Evolutionary conservation across 495 filamentous ascomycete species (phyloP).

Genomic region (Cetradonia linearis): DNA sequence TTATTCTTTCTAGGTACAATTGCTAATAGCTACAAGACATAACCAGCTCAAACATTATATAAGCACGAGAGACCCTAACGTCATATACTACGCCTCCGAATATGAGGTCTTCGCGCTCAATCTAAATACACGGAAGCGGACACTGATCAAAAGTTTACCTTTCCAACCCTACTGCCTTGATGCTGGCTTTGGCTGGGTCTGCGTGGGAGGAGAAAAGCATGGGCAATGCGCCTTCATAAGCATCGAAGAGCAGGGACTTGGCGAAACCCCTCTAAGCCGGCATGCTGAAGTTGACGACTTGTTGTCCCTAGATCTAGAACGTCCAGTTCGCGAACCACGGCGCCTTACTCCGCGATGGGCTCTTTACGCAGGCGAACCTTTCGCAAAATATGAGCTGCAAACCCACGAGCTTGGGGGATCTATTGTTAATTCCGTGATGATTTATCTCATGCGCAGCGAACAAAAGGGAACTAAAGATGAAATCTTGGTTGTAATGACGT

Average conservation of each 20-base stretch:
- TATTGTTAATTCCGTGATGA: conserved; percentile 64
- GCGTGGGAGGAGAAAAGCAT: conserved; percentile 67
- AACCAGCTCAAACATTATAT: conserved; percentile 88
- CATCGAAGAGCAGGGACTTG: conserved; percentile 21
- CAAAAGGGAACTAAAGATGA: conserved; percentile 42
- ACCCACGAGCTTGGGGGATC: conserved; percentile 44
- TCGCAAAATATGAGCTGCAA: conserved; percentile 38
- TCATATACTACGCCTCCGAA: conserved; percentile 73
- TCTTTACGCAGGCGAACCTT: conserved; percentile 15
- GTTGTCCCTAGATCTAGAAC: conserved; percentile 47
- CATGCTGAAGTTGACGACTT: conserved; percentile 50
- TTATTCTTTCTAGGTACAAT: background rate
- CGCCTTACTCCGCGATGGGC: background rate
- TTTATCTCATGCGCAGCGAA: conserved; percentile 48
- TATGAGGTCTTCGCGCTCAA: conserved; percentile 64
- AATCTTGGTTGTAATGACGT: conserved; percentile 54
- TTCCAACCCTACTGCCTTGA: conserved; percentile 80
- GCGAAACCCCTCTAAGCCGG: conserved; percentile 30
- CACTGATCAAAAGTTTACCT: conserved; percentile 64
- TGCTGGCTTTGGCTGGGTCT: conserved; percentile 76
- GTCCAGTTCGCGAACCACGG: conserved; percentile 3
- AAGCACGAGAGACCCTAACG: conserved; percentile 61
- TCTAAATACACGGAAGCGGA: conserved; percentile 58
- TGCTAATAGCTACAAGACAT: conserved; percentile 47
- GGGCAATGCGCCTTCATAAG: conserved; percentile 74